Conservation (phyloP, 176 grass and related monocot species). For the Lolium rigidum region DNA sequence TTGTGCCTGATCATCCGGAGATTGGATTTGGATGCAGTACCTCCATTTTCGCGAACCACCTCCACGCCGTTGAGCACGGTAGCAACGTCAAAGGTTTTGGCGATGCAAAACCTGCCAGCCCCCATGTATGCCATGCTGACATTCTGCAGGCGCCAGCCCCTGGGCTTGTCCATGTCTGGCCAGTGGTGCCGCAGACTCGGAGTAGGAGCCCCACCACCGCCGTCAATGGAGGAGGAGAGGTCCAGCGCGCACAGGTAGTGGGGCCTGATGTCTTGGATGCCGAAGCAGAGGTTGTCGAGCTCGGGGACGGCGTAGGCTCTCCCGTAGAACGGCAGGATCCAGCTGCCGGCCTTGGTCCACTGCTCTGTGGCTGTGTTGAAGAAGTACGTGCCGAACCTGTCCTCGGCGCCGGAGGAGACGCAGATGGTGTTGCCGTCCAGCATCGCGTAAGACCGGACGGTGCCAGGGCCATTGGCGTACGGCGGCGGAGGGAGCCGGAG, state of each 20-base stretch:
- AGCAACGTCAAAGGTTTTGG: not conserved
- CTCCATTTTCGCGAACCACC: not conserved
- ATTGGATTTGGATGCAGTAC: not conserved
- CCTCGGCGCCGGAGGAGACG: no score
- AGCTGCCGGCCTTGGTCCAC: not conserved
- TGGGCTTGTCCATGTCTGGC: not conserved
- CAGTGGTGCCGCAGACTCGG: not conserved
- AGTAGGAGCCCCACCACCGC: not conserved
- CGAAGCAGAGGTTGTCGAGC: not conserved
- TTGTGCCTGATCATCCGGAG: not conserved
- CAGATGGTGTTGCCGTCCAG: no score
- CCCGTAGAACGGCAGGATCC: not conserved
- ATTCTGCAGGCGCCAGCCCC: not conserved
- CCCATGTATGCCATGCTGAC: not conserved
- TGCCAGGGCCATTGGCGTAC: no score
- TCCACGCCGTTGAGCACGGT: not conserved
- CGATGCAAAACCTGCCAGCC: not conserved
- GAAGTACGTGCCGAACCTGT: no score
- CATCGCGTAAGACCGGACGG: no score
- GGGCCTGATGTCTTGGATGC: not conserved
- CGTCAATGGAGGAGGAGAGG: not conserved
- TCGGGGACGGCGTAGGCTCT: not conserved
- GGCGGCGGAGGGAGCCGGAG: no score
- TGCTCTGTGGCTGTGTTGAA: no score
- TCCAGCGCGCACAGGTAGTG: not conserved